Evolutionary conservation across 2,329 filamentous ascomycete genomes (phyloP).

Genomic region (Beauveria sp.): DNA sequence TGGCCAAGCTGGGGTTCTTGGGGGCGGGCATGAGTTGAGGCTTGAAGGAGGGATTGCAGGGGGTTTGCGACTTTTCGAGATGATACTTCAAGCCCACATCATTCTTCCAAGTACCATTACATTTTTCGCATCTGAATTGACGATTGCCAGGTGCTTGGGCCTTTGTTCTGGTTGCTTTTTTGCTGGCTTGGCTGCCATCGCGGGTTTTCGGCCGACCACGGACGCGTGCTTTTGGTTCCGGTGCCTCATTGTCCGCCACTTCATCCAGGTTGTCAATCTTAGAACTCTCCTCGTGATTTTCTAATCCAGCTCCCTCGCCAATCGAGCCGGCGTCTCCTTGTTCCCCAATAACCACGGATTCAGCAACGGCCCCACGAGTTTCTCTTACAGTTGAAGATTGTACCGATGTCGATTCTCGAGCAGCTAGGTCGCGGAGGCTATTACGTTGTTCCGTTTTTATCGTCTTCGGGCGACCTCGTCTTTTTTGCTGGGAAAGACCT

Average conservation of each 20-base stretch:
- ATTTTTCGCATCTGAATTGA: slow-evolving; percentile 43
- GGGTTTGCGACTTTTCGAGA: slow-evolving; percentile 43
- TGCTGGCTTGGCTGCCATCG: slow-evolving; percentile 11
- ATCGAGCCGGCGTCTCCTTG: not conserved
- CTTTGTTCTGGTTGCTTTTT: not conserved
- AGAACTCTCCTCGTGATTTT: not conserved
- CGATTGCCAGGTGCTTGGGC: not conserved
- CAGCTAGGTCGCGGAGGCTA: not conserved
- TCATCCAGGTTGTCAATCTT: not conserved
- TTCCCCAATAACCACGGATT: not conserved
- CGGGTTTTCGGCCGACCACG: slow-evolving; percentile 1
- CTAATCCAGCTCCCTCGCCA: not conserved
- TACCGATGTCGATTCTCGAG: not conserved
- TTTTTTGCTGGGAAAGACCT: slow-evolving; percentile 18
- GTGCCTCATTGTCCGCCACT: not conserved
- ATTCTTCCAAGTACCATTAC: slow-evolving; percentile 49
- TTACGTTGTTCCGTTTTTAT: slow-evolving; percentile 5
- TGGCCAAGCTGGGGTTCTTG: slow-evolving; percentile 11
- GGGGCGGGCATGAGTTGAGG: slow-evolving; percentile 10
- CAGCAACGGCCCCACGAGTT: not conserved
- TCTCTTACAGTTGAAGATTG: not conserved
- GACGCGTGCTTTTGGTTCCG: not conserved
- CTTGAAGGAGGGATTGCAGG: slow-evolving; percentile 42
- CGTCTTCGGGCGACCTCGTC: slow-evolving; percentile 23
- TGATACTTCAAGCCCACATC: slow-evolving; percentile 52